Evolutionary conservation across 2,329 filamentous ascomycete genomes (phyloP), one percentile per base, ranked within the genome.

Genomic region (Beauveria rudraprayagi): DNA sequence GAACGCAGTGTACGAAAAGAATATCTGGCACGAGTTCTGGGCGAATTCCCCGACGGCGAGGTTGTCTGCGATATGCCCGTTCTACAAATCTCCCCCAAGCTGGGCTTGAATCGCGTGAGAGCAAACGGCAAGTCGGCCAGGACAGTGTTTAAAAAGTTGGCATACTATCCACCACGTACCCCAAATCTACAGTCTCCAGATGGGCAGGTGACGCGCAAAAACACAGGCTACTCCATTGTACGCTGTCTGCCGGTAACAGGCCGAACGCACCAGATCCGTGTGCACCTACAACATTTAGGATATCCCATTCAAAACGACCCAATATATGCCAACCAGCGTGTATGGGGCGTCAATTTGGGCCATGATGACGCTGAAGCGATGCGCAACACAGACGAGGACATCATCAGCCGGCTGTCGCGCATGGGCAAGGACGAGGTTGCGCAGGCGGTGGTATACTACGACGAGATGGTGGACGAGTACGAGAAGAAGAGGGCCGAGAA

Each of bases 281-380:
- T 99, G 19, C 94, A 99, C 70, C 81, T 99, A 17, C 94, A 99
- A 71, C 96, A 91, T 72, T 79, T 99, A 3, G 94, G 94, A 1
- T 90, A 97, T 70, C 94, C 94, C 1, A 97, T 99, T 67, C 87
- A 91, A 65, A 99, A 99, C 72, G 94, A 99, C 70, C 94, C 94
- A 8, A 97, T 99, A 67, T 99, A 99, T 73, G 92, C 91, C 68
- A 99, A 99, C 71, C 87, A 91, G 70, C 86, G 87, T 61, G 94
- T 99, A 11, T 99, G 96, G 80, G 94, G 94, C 0, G 79, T 87
- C 1, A 82, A 87, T 10, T 83, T 99, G 0, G 94, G 91, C 17
- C 83, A 75, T 59, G 78, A 82, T 60, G 85, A 88, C 64, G 77
- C 80, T 16, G 88, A 93, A 55, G 85, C 83, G 3, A 80, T 80